Base-by-base conservation (phyloP, 192 early-diverging fungal genomes). In the Podila epicladia region DNA sequence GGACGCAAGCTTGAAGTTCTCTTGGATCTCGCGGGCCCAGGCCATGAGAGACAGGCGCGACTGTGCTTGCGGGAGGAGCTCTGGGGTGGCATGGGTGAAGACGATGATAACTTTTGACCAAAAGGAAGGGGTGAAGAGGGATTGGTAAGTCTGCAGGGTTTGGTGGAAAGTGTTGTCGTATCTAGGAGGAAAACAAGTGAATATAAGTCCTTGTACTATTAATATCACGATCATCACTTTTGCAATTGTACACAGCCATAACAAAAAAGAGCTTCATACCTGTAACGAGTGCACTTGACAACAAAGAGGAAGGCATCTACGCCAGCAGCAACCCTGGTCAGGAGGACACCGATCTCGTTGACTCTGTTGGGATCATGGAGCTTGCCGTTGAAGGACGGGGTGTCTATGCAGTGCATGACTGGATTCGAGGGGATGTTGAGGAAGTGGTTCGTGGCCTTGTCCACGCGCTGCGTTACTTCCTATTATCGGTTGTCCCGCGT, bases 391-490 rank as follows among this genome's bases (percentile, higher is more conserved):
- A 85, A 73, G 15, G 84, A 72, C 9, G 84, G 84, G 20, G 84
- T 85, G 33, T 85, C 84, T 61, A 85, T 74, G 33, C 84, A 85
- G 59, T 76, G 77, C 71, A 85, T 82, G 59, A 75, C 65, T 5
- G 78, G 70, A 57, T 85, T 72, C 11, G 69, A 55, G 48, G 72
- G 69, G 13, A 73, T 75, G 63, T 82, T 76, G 24, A 85, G 71
- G 35, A 80, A 85, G 45, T 70, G 69, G 24, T 82, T 82, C 2
- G 74, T 72, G 2, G 68, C 69, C 58, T 67, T 72, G 53, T 70
- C 72, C 38, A 85, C 84, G 66, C 72, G 73, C 48, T 85, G 74
- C 0, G 84, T 85, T 64, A 85, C 78, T 63, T 85, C 84, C 75
- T 84, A 69, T 60, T 35, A 57, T 45, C 6, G 26, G 7, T 61